Evolutionary conservation across 2,329 filamentous ascomycete genomes (phyloP), one percentile per base, ranked within the genome.

Genomic region (Cytospora chrysosperma): DNA sequence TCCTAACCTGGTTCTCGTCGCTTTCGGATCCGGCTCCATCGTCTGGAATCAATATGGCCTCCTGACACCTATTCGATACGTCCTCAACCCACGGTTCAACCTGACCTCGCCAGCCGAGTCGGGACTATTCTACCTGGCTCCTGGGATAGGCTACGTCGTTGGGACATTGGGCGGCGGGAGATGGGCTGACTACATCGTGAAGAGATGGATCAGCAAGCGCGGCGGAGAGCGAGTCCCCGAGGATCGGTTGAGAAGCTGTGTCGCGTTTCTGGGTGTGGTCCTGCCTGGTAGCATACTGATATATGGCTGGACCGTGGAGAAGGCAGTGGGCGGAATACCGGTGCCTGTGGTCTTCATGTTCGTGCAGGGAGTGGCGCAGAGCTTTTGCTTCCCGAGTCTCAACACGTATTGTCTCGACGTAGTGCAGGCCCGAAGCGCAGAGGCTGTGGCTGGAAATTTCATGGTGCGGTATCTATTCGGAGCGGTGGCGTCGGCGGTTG

Each of bases 321-420:
- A 70, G 26, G 65, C 68, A 3, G 74, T 76, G 4, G 79, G 78
- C 9, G 78, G 78, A 2, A 73, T 80, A 17, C 73, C 78, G 1
- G 69, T 88, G 0, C 87, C 87, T 0, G 85, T 90, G 1, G 77
- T 89, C 21, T 83, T 83, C 70, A 87, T 91, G 83, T 90, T 91
- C 69, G 54, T 87, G 1, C 88, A 90, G 70, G 88, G 88, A 3
- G 82, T 91, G 0, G 85, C 85, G 1, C 87, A 90, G 72, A 75
- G 90, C 3, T 88, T 90, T 68, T 89, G 87, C 69, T 90, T 90
- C 67, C 87, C 88, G 0, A 85, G 82, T 65, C 70, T 91, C 63
- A 90, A 90, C 71, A 88, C 87, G 1, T 91, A 94, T 75, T 93
- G 90, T 71, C 76, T 94, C 37, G 91, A 95, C 73, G 90, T 94